Evolutionary conservation across 2,329 filamentous ascomycete genomes (phyloP).

Genomic region (Sporothrix sp.): DNA sequence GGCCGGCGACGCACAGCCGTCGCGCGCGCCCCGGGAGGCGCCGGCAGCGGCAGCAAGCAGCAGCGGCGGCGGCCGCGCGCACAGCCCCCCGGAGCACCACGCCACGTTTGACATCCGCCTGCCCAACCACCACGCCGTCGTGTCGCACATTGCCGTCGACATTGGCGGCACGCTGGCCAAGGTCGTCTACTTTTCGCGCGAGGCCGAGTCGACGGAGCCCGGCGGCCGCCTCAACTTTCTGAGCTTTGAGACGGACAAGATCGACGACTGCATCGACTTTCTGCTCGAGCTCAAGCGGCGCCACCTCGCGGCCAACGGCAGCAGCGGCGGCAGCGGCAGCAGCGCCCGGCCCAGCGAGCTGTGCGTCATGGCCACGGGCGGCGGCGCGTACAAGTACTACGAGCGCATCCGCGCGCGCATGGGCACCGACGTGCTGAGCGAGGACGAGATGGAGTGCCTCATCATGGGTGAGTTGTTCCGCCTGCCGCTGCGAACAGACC

Average conservation of each 20-base stretch:
- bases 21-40: not conserved
- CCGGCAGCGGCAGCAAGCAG: not conserved
- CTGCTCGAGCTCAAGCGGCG: conserved; percentile 78
- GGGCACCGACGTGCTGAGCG: conserved; percentile 77
- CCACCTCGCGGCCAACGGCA: conserved; percentile 68
- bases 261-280: conserved; percentile 88
- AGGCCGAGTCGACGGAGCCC: conserved; percentile 65
- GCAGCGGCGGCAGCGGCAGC: too few relatives aligned
- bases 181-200: conserved; percentile 92
- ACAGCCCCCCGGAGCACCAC: conserved; percentile 34
- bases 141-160: conserved; percentile 95
- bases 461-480: conserved; percentile 81
- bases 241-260: conserved; percentile 90
- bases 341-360: conserved; percentile 59
- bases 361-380: conserved; percentile 91
- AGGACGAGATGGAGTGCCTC: conserved; percentile 98
- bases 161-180: conserved; percentile 95
- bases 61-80: conserved; percentile 20
- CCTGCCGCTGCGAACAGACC: too few relatives aligned
- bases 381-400: conserved; percentile 94
- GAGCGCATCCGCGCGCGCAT: conserved; percentile 77
- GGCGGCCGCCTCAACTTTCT: conserved; percentile 91
- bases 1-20: too few relatives aligned
- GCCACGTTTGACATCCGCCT: conserved; percentile 92
- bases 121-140: conserved; percentile 87